Evolutionary conservation across 2,329 filamentous ascomycete genomes (phyloP).

Genomic region (Diaporthe eres): DNA sequence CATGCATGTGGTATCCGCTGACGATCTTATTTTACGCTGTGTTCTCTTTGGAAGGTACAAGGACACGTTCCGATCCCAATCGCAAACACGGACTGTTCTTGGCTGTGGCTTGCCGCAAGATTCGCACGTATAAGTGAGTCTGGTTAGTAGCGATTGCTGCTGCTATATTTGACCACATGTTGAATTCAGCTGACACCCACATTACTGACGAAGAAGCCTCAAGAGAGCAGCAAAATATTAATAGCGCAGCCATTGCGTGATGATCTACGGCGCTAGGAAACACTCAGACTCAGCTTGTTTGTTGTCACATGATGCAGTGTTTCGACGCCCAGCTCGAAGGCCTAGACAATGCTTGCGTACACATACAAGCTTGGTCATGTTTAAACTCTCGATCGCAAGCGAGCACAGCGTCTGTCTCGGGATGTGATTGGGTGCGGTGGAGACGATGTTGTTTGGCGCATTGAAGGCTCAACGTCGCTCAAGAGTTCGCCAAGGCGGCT

Average conservation of each 20-base stretch:
- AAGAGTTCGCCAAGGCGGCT: conserved; percentile 32
- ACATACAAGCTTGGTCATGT: neutral
- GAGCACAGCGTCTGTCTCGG: neutral
- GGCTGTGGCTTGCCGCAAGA: neutral
- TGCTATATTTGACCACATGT: neutral
- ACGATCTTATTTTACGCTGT: neutral
- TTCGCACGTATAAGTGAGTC: no score
- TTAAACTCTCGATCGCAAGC: neutral
- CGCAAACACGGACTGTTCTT: no score
- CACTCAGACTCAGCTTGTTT: neutral
- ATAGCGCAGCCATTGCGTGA: neutral
- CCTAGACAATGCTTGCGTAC: conserved; percentile 6
- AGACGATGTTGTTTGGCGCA: neutral
- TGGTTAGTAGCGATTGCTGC: neutral
- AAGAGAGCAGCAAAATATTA: neutral
- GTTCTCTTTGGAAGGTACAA: neutral
- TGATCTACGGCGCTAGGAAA: neutral
- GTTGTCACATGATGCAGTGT: conserved; percentile 10
- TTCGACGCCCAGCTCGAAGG: conserved; percentile 6
- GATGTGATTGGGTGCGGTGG: neutral
- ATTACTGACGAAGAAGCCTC: neutral
- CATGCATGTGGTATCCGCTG: neutral
- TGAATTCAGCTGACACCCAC: neutral
- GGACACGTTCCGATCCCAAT: neutral
- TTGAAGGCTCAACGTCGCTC: conserved; percentile 23